Base-by-base conservation (phyloP, 495 filamentous ascomycete genomes). In the Choiromyces venosus region DNA sequence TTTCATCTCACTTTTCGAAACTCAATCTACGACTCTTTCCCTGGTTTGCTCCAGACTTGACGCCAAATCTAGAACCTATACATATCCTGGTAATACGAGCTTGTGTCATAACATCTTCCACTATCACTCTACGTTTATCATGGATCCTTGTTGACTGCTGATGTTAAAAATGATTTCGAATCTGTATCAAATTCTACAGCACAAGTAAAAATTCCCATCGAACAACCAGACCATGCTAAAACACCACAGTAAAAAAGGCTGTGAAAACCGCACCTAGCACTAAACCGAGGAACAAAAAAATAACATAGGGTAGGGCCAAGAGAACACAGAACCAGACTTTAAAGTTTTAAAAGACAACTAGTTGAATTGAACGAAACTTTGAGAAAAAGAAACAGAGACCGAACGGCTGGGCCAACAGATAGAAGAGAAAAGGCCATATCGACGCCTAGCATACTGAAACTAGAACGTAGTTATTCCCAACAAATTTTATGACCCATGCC, bases 131-230 rank as follows among this genome's bases (percentile, higher is more conserved):
- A 12, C 1, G 4, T 33, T 14, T 61, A 14, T 29, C 52, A 29
- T 10, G 10, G 8, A 29, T 3, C 52, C 2, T 18, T 29, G 52
- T 29, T 33, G 25, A 14, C 14, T 16, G 25, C 3, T 16, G 25
- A 12, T 56, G 25, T 61, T 61, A 18, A 61, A 29, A 29, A 33
- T 33, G 25, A 61, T 18, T 40, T 56, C 69, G 74, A 77, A 77
- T 77, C 74, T 77, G 75, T 77, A 77, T 77, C 75, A 73, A 61
- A 77, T 77, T 77, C 75, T 77, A 77, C 75, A 77, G 67, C 74
- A 77, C 75, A 77, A 70, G 74, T 61, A 61, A 61, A 61, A 70
- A 77, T 73, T 69, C 75, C 74, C 75, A 46, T 69, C 68, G 69
- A 73, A 66, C 75, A 77, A 77, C 68, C 75, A 77, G 44, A 73